Evolutionary conservation across 129 eudicot genomes (phyloP).

Genomic region (Artemisia argyi): DNA sequence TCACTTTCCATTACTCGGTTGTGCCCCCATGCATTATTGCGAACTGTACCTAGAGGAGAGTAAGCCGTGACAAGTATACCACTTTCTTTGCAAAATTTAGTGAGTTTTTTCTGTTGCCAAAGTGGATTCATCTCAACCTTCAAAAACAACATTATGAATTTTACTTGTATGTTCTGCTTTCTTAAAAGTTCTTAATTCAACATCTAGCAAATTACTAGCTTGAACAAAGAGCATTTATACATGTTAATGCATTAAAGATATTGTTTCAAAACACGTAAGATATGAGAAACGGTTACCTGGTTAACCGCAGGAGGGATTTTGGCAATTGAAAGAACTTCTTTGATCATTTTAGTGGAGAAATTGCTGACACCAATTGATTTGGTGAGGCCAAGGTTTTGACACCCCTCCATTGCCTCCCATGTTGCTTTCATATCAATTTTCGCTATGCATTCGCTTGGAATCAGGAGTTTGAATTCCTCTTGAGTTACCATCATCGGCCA

Average conservation of each 20-base stretch:
- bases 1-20: slow-evolving; percentile 35
- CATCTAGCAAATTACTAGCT: too few species aligned
- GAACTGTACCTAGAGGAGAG: slow-evolving; percentile 48
- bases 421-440: not conserved
- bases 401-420: slow-evolving; percentile 17
- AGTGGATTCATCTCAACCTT: slow-evolving; percentile 16
- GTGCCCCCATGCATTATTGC: slow-evolving; percentile 46
- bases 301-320: slow-evolving; percentile 17
- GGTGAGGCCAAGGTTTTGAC: slow-evolving; percentile 18
- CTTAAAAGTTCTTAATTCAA: not conserved
- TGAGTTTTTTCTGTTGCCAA: slow-evolving; percentile 45
- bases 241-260: too few species aligned
- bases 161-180: not conserved
- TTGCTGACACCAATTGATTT: slow-evolving; percentile 20
- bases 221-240: too few species aligned
- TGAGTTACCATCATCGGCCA: not conserved
- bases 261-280: not conserved
- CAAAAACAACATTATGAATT: too few species aligned
- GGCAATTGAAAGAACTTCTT: slow-evolving; percentile 18
- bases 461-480: not conserved
- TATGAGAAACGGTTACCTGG: slow-evolving; percentile 8
- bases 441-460: slow-evolving; percentile 4
- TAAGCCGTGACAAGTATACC: slow-evolving; percentile 42
- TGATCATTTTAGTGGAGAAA: not conserved
- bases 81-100: slow-evolving; percentile 36